Base-by-base conservation (phyloP, 2,329 filamentous ascomycete species). In the Cytospora leucostoma region DNA sequence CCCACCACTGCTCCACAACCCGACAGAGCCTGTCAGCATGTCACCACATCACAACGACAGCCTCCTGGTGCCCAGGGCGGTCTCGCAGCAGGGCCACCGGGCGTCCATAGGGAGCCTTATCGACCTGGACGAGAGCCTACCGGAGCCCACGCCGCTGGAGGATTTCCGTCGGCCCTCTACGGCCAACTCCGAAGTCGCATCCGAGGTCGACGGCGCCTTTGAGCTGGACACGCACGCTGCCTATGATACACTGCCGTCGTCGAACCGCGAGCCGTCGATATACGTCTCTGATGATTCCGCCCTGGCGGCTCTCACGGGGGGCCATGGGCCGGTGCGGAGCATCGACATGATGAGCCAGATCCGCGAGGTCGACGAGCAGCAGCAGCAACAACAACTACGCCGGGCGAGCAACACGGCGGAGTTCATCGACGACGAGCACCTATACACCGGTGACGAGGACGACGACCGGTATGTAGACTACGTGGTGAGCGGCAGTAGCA, bases 161-260 rank as follows among this genome's bases (percentile, higher is more conserved):
- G 83, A 87, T 35, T 73, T 79, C 15, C 78, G 80, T 0, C 78
- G 84, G 1, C 84, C 84, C 0, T 86, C 84, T 2, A 86, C 84
- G 0, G 84, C 84, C 12, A 82, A 86, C 70, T 88, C 85, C 1
- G 84, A 87, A 65, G 82, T 79, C 13, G 80, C 72, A 2, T 86
- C 83, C 0, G 76, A 86, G 12, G 78, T 80, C 8, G 85, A 84
- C 57, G 80, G 83, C 33, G 77, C 86, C 0, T 88, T 88, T 63
- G 84, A 88, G 61, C 77, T 88, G 4, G 86, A 89, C 71, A 81
- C 82, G n/a, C 85, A 88, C 67, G 77, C 84, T 1, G 87, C 84
- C 1, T 74, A 86, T 1, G 85, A 86, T 66, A 70, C 73, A 1
- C 71, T 54, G 69, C 77, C 50, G 38, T 69, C 74, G 4, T 72